Base-by-base conservation (phyloP, 352 stramenopile species). In the Plasmopara viticola region DNA sequence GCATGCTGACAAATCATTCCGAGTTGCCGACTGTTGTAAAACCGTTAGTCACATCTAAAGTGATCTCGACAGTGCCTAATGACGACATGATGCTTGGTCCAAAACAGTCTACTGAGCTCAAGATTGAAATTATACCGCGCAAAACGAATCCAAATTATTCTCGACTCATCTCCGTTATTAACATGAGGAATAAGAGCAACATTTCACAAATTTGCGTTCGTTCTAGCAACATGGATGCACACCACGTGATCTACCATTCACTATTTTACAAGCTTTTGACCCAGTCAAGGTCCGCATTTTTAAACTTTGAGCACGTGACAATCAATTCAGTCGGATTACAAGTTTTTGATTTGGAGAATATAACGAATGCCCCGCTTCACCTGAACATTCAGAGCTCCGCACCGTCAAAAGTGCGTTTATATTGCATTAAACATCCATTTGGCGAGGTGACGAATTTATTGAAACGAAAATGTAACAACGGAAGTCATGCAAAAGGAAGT, bases 91-190 rank as follows among this genome's bases (percentile, higher is more conserved):
- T 78, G 29, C 66, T 95, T 1, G 81, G 81, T 2, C 85, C 85
- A 17, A 95, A 95, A 53, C 85, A 95, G 50, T 91, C 81, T 15
- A 76, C 81, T 0, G 85, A 95, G 56, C 58, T 95, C 10, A 94
- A 94, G 59, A 85, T 95, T 20, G 85, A 95, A 51, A 92, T 95
- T 53, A 93, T 95, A 45, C 85, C 84, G 14, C 78, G 85, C 37
- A 95, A 93, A 51, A 92, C 84, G 25, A 95, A 95, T 51, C 76
- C 80, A 7, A 95, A 94, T 61, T 95, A 95, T 56, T 88, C 84
- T 9, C 71, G 85, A 37, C 56, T 94, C 13, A 91, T 95, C 31
- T 93, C 84, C 2, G 71, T 94, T 43, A 74, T 93, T 53, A 95
- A 95, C 49, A 66, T 88, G 52, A 91, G 86, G 55, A 95, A 95